phyloP scores from a whole-genome alignment of 2,329 filamentous ascomycete species.

The Nemania abortiva region DNA sequence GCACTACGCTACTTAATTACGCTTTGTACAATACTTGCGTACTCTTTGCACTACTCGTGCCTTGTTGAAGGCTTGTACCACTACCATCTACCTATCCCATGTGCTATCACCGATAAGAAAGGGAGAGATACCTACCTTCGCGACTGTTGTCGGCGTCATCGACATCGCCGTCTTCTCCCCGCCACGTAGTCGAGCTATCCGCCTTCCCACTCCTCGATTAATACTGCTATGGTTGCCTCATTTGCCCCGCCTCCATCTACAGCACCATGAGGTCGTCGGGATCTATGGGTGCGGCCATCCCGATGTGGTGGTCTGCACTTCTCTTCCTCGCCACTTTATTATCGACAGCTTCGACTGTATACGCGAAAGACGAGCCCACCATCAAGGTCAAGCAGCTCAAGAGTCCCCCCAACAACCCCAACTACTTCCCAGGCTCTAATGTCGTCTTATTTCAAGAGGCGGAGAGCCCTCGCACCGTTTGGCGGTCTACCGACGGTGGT shows the following conservation, averaged over 20 bases:
- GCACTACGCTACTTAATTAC: not conserved
- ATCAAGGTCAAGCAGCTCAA: constrained; percentile 76
- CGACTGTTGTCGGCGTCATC: constrained; percentile 16
- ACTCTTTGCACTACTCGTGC: constrained; percentile 4
- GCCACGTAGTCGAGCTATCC: not conserved
- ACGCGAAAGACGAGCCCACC: constrained; percentile 73
- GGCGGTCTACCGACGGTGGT: constrained; percentile 85
- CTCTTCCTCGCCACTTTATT: constrained; percentile 54
- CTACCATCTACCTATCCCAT: constrained; percentile 9
- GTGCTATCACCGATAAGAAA: constrained; percentile 17
- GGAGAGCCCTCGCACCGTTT: constrained; percentile 70
- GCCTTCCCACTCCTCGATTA: constrained; percentile 16
- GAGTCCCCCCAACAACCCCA: constrained; percentile 74
- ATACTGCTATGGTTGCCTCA: constrained; percentile 60
- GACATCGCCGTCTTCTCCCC: constrained; percentile 5
- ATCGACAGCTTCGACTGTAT: constrained; percentile 49
- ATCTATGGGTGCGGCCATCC: constrained; percentile 60
- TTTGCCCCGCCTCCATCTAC: constrained; percentile 44
- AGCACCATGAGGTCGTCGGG: constrained; percentile 68
- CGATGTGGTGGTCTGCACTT: constrained; percentile 53
- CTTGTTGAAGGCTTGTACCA: constrained; percentile 14
- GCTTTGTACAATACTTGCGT: not conserved
- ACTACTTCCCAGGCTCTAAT: constrained; percentile 93
- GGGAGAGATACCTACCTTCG: not conserved
- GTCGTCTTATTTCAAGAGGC: constrained; percentile 80